These are phyloP conservation scores for Neonectria hederae DNA, from an alignment of 2,329 filamentous ascomycete genomes.

Conservation along the genomic window DNA sequence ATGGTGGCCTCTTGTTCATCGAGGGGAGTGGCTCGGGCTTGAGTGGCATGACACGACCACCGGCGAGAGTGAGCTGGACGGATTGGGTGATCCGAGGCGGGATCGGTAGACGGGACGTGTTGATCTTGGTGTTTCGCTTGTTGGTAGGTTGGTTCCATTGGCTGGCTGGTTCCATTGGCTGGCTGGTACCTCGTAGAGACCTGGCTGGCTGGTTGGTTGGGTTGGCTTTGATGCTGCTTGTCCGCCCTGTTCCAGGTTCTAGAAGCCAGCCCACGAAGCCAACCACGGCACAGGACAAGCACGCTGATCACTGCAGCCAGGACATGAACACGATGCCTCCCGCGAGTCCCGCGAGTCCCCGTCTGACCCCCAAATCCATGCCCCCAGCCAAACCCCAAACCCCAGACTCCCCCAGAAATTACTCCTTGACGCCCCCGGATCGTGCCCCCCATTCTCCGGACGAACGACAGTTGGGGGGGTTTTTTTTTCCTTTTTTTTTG, in stretches of 20 bases:
- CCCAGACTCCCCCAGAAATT: conserved; percentile 3
- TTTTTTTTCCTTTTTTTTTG: too few relatives aligned
- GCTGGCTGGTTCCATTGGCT: not conserved
- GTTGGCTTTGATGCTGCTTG: not conserved
- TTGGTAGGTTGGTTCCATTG: not conserved
- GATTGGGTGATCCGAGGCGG: not conserved
- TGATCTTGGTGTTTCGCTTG: conserved; percentile 7
- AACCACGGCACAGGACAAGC: not conserved
- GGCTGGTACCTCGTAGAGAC: not conserved
- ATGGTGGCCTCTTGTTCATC: not conserved
- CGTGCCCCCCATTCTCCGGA: not conserved
- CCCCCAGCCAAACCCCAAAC: not conserved
- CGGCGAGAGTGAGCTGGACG: not conserved
- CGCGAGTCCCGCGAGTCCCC: too few relatives aligned
- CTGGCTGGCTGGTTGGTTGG: not conserved
- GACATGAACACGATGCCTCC: not conserved
- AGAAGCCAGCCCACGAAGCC: not conserved
- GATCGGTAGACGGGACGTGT: not conserved
- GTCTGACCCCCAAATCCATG: not conserved
- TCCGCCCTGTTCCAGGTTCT: not conserved
- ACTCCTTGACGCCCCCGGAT: not conserved
- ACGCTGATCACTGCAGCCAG: not conserved
- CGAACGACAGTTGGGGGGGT: conserved; percentile 4
- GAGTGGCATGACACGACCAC: not conserved
- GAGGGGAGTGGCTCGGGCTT: not conserved